Conservation (phyloP, 495 filamentous ascomycete species). For the Neurospora sp. region DNA sequence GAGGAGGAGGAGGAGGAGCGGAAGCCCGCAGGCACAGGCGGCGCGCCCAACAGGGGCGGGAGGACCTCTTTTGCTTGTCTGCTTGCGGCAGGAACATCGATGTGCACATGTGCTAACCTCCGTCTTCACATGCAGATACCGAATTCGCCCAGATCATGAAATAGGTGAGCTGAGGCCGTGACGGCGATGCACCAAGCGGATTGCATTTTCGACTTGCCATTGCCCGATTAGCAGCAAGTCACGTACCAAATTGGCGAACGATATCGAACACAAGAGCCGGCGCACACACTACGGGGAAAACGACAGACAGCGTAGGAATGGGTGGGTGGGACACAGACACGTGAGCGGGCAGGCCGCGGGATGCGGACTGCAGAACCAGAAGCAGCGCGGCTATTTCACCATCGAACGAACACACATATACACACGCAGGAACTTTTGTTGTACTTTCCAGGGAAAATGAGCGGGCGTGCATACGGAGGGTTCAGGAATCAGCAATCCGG, state of each 20-base stretch:
- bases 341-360: background rate
- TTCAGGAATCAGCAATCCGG: background rate
- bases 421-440: background rate
- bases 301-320: background rate
- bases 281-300: background rate
- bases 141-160: constrained; percentile 91
- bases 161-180: background rate
- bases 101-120: constrained; percentile 11
- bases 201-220: too few relatives aligned
- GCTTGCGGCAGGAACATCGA: background rate
- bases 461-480: background rate
- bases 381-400: background rate
- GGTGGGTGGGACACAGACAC: background rate
- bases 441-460: background rate
- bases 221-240: too few relatives aligned
- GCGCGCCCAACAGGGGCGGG: background rate
- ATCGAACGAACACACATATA: background rate
- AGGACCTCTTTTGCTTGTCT: background rate
- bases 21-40: background rate
- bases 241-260: background rate
- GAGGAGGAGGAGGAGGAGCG: background rate
- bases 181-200: background rate
- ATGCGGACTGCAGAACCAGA: background rate
- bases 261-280: background rate
- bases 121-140: constrained; percentile 49